phyloP scores from a whole-genome alignment of 306 rosid genomes.

The Cicer cuneatum region DNA sequence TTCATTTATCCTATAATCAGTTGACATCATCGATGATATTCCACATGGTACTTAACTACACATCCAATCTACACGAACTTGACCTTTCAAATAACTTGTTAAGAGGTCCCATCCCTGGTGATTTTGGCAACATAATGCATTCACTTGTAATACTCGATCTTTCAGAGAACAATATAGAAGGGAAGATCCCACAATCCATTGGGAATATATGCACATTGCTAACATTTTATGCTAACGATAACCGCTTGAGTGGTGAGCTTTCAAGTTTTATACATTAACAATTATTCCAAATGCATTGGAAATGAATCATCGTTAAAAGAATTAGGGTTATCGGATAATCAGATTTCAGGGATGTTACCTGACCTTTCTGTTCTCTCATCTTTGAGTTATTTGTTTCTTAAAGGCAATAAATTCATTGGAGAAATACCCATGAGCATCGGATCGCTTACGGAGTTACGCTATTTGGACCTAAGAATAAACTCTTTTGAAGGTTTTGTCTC shows the following conservation, averaged over 20 bases:
- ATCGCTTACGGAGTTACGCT: not conserved
- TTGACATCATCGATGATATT: not conserved
- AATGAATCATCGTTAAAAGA: slow-evolving; percentile 5
- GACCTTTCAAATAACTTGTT: not conserved
- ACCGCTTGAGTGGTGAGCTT: slow-evolving; percentile 14
- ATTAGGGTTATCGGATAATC: not conserved
- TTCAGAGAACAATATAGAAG: not conserved
- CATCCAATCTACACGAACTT: not conserved
- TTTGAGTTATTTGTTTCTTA: not conserved
- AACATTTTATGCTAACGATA: accelerated
- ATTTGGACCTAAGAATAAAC: accelerated
- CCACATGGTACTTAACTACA: not conserved
- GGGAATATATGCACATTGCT: slow-evolving; percentile 33
- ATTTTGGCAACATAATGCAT: slow-evolving; percentile 30
- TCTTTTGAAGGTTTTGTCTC: not conserved
- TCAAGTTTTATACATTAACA: not conserved
- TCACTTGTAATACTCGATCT: not conserved
- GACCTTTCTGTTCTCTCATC: slow-evolving; percentile 14
- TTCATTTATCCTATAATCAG: not conserved
- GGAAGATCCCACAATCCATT: slow-evolving; percentile 14
- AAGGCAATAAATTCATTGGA: not conserved
- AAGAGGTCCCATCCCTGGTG: not conserved
- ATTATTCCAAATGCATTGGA: slow-evolving; percentile 24
- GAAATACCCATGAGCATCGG: slow-evolving; percentile 1
- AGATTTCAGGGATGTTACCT: slow-evolving; percentile 16